Percentiles rank a stretch among this genome's conserved stretches.
Evolutionary conservation across 331 rosid species (phyloP).

Genomic region (Phaseolus coccineus): DNA sequence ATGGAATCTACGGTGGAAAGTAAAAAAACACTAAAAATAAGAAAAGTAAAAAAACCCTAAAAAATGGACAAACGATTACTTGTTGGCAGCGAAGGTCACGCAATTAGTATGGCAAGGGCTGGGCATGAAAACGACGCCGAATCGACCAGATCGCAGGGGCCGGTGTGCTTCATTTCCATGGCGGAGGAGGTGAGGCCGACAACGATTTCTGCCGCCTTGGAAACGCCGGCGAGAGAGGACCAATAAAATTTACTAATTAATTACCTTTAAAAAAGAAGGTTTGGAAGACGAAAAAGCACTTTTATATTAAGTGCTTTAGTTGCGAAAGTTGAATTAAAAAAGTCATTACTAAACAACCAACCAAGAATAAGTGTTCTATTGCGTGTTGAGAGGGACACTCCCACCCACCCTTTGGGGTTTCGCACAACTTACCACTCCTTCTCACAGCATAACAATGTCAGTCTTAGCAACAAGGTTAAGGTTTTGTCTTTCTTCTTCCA

Average conservation of each 20-base stretch:
- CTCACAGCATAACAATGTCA: too few relatives aligned
- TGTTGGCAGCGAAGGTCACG: slow-evolving; percentile 95
- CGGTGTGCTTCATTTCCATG: slow-evolving; percentile 97
- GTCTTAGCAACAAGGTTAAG: neutral
- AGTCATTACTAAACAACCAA: too few relatives aligned
- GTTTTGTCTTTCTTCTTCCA: neutral
- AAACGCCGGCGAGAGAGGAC: slow-evolving; percentile 64
- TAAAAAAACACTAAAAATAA: neutral
- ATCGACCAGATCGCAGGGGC: slow-evolving; percentile 93
- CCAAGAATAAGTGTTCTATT: too few relatives aligned
- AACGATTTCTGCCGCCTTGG: slow-evolving; percentile 86
- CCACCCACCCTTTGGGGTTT: too few relatives aligned
- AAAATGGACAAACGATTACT: slow-evolving; percentile 48
- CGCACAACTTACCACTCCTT: too few relatives aligned
- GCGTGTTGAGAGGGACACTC: too few relatives aligned
- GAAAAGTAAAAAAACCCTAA: slow-evolving; percentile 30
- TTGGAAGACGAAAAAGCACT: too few relatives aligned
- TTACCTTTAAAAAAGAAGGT: too few relatives aligned
- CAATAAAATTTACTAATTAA: neutral
- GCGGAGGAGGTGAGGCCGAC: slow-evolving; percentile 98
- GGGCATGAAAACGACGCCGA: slow-evolving; percentile 91
- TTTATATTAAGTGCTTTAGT: too few relatives aligned
- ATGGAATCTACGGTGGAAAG: neutral
- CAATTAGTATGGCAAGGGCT: slow-evolving; percentile 96
- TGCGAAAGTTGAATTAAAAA: too few relatives aligned